phyloP scores from a whole-genome alignment of 192 early-diverging fungal genomes.

The Umbelopsis isabellina region DNA sequence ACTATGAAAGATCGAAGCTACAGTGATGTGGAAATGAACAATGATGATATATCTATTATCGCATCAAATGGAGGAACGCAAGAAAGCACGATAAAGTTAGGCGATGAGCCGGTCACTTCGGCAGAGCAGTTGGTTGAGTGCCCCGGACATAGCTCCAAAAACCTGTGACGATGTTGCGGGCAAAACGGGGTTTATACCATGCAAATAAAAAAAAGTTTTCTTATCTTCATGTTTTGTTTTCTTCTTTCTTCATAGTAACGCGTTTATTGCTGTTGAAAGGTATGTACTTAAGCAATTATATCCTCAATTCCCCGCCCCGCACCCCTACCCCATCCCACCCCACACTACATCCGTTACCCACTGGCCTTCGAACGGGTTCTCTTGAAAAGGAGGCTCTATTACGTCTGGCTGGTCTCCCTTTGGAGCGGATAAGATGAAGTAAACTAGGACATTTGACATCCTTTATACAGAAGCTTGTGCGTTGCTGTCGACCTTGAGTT shows the following conservation, averaged over 20 bases:
- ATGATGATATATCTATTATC: no score
- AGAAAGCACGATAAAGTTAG: no score
- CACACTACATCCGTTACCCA: constrained; percentile 19
- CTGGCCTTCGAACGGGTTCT: constrained; percentile 21
- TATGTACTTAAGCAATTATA: background rate
- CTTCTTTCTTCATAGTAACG: background rate
- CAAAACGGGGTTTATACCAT: background rate
- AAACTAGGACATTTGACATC: constrained; percentile 22
- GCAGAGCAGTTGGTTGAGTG: no score
- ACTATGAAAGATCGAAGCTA: no score
- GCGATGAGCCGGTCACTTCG: no score
- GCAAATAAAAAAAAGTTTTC: background rate
- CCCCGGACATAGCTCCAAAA: no score
- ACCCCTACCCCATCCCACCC: background rate
- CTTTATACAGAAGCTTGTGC: constrained; percentile 20
- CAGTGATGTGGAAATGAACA: no score
- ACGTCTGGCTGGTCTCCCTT: constrained; percentile 20
- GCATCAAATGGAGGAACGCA: no score
- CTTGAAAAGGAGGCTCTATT: constrained; percentile 20
- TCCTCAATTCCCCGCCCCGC: background rate
- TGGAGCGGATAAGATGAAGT: constrained; percentile 24
- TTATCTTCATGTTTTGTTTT: background rate
- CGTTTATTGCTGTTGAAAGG: background rate
- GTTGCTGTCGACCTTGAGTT: constrained; percentile 8
- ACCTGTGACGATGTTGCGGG: no score